Base-by-base conservation (phyloP, 1,139 yeast genomes). In the Suhomyces ambrosiae region DNA sequence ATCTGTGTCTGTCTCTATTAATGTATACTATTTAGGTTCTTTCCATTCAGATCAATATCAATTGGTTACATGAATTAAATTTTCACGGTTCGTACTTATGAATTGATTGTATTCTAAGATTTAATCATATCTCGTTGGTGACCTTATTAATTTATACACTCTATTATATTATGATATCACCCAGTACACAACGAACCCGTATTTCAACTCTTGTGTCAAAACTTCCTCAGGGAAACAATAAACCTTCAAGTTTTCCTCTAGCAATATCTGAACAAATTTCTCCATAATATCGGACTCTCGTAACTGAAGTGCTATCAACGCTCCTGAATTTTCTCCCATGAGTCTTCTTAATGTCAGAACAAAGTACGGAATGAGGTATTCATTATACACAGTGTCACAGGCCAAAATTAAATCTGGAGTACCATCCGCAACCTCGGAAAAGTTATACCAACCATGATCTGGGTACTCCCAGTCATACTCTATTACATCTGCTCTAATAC, bases 361-460 rank as follows among this genome's bases (percentile, higher is more conserved):
- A 40, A 84, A 74, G 35, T 63, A 74, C 0, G 73, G 74, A 2
- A 82, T 69, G 30, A 85, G 61, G 46, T 65, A 81, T 41, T 79
- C 86, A 50, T 84, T 85, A 60, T 84, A 84, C 5, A 84, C 69
- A 7, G 88, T 79, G 53, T 84, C 94, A 50, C 85, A 79, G 0
- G 88, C 86, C 11, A 84, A 50, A 3, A 84, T 61, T 13, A 77
- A 49, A 43, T 76, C 79, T 0, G 78, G 74, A 2, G 23, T 30
- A 1, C 23, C 19, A 2, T 24, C 31, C 3, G 38, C 27, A 1
- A 45, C 27, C n/a, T 21, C 19, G 10, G 46, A 26, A 24, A 63
- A 53, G 23, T 60, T 56, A 23, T 42, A 35, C 13, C 53, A 11
- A 0, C 75, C 78, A 7, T 46, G 49, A 0, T 68, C 74, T 0